Evolutionary conservation across 495 filamentous ascomycete genomes (phyloP), one percentile per base, ranked within the genome.

Genomic region (Glarea lozoyensis): DNA sequence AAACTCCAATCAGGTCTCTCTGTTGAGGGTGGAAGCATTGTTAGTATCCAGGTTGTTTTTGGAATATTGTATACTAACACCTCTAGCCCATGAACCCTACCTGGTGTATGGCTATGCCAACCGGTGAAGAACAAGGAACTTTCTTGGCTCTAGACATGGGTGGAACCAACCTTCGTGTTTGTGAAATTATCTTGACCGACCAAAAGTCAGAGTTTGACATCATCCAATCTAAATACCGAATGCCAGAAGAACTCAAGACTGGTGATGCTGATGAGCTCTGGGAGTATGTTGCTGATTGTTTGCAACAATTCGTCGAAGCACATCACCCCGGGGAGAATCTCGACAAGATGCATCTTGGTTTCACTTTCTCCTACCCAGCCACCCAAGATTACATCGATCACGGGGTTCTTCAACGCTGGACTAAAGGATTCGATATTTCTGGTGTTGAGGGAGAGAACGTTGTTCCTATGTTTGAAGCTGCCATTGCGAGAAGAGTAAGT

Each of bases 311-410:
- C 63, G 80, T 98, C 51, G 82, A 96, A 56, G 82, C 79, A 55
- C 90, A 97, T 64, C 89, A 97, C 60, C 68, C 72, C 32, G 73
- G 84, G 38, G 61, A 76, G 47, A 58, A 72, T 44, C 46, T 80
- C 22, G 72, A 76, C 15, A 75, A 78, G 53, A 65, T 96, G 15
- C 86, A 86, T 3, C 76, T 97, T 32, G 93, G 92, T 60, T 98
- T 98, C 68, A 98, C 92, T 42, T 98, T 98, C 68, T 97, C 92
- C 7, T 98, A 96, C 58, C 92, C 92, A 2, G 93, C 88, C 20
- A 92, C 88, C 10, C 92, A 98, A 62, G 78, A 96, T 27, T 94
- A 93, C 65, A 88, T 98, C 56, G 87, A 98, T 57, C 87, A 96
- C 58, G 92, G 92, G 53, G 71, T 96, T 31, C 72, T 98, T 47